A percentile compares a stretch with the other conserved stretches of the same genome.
These are phyloP conservation scores for Colletotrichum trifolii DNA, from an alignment of 2,329 filamentous ascomycete genomes.

Conservation along the genomic window DNA sequence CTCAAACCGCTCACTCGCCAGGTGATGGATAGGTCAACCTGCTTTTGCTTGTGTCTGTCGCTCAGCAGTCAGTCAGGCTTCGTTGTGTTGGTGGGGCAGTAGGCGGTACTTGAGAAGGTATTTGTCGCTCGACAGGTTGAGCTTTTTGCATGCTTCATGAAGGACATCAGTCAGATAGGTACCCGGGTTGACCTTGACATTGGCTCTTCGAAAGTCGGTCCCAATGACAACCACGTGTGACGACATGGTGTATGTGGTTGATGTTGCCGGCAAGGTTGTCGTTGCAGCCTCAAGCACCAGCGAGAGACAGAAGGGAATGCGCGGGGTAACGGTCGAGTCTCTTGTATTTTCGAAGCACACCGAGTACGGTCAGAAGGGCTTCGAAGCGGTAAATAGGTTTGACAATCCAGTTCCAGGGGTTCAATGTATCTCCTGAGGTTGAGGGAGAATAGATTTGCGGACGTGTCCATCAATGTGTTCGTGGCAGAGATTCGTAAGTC, in stretches of 20 bases:
- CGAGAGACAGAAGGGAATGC: too few species aligned
- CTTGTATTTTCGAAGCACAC: too few species aligned
- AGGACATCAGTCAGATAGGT: slow-evolving; percentile 88
- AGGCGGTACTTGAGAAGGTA: slow-evolving; percentile 80
- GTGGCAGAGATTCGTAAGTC: too few species aligned
- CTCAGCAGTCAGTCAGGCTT: background rate
- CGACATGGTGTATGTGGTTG: slow-evolving; percentile 70
- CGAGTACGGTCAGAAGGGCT: too few species aligned
- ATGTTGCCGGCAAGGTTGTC: background rate
- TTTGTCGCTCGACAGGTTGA: slow-evolving; percentile 77
- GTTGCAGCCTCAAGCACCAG: background rate
- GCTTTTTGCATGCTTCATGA: slow-evolving; percentile 86
- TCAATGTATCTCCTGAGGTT: too few species aligned
- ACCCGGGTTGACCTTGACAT: slow-evolving; percentile 83
- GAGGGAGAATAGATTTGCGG: too few species aligned
- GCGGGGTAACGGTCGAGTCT: too few species aligned
- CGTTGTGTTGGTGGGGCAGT: slow-evolving; percentile 9
- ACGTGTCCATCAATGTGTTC: too few species aligned
- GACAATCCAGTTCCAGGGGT: too few species aligned
- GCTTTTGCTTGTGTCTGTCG: slow-evolving; percentile 84
- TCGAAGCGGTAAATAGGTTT: too few species aligned
- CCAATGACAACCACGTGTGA: slow-evolving; percentile 91
- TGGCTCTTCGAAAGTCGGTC: slow-evolving; percentile 79
- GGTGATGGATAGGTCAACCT: slow-evolving; percentile 84
- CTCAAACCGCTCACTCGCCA: slow-evolving; percentile 85